Evolutionary conservation across 2,329 filamentous ascomycete species (phyloP).

Genomic region (Pestalotiopsis sp.): DNA sequence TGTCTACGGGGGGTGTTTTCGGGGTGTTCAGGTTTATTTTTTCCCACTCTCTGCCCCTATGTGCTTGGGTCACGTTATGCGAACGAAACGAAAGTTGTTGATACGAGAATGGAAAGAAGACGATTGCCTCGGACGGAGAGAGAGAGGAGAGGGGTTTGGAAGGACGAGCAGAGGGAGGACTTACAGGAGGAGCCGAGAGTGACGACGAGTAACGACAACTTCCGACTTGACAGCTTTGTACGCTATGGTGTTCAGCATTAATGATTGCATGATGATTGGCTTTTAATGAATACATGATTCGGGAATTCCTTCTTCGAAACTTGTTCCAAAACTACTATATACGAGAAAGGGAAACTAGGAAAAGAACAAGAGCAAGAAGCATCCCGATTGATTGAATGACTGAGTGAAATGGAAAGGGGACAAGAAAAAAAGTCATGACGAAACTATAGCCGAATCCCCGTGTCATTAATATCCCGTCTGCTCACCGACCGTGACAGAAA

Average conservation of each 20-base stretch:
- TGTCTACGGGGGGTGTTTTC: background rate
- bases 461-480: background rate
- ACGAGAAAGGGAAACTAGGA: background rate
- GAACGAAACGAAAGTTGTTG: background rate
- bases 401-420: too few relatives aligned
- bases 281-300: constrained; percentile 6
- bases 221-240: background rate
- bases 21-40: background rate
- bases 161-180: background rate
- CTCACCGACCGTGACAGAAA: too few relatives aligned
- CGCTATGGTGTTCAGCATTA: constrained; percentile 5
- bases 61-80: background rate
- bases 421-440: background rate
- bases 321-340: background rate
- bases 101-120: background rate
- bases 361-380: background rate
- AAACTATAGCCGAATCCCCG: background rate
- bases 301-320: background rate
- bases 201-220: background rate
- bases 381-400: background rate
- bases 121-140: background rate
- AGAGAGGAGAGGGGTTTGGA: background rate
- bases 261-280: constrained; percentile 8
- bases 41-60: background rate
- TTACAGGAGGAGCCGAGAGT: background rate